A percentile compares a stretch with the other conserved stretches of the same genome.
Evolutionary conservation across 2,329 filamentous ascomycete species (phyloP).

Genomic region (Aspergillus sojae): DNA sequence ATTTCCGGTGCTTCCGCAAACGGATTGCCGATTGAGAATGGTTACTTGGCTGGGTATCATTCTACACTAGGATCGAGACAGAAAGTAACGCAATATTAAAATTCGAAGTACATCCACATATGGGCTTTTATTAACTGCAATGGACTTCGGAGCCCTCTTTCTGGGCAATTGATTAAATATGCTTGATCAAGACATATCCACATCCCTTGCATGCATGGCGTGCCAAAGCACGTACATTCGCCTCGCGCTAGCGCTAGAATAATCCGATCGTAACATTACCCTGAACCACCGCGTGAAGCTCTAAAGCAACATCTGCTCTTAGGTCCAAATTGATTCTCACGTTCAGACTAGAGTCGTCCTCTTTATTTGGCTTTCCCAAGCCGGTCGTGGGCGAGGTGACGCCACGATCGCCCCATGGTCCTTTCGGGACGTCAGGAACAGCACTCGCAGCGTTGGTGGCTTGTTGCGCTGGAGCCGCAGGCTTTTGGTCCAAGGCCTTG

Average conservation of each 20-base stretch:
- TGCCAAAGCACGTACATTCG: too few relatives aligned
- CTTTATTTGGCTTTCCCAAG: background rate
- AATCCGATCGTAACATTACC: constrained; percentile 11
- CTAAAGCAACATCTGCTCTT: constrained; percentile 10
- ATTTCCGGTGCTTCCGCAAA: too few relatives aligned
- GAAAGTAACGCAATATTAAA: too few relatives aligned
- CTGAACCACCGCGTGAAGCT: constrained; percentile 11
- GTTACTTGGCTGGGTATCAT: too few relatives aligned
- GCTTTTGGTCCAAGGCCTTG: background rate
- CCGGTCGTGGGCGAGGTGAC: constrained; percentile 7
- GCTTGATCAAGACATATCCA: too few relatives aligned
- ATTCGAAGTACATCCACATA: too few relatives aligned
- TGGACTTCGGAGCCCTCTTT: too few relatives aligned
- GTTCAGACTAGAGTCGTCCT: constrained; percentile 4
- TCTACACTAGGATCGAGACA: too few relatives aligned
- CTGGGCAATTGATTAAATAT: too few relatives aligned
- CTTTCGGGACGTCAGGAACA: background rate
- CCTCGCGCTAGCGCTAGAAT: background rate
- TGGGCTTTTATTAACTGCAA: too few relatives aligned
- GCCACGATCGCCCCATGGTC: constrained; percentile 7
- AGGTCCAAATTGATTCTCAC: constrained; percentile 10
- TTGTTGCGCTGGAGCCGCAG: background rate
- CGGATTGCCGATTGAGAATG: too few relatives aligned
- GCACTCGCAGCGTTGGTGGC: background rate
- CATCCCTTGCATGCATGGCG: too few relatives aligned